Evolutionary conservation across 805 yeast genomes (phyloP).

Genomic region (Sugiyamaella boreocaroliniensis): DNA sequence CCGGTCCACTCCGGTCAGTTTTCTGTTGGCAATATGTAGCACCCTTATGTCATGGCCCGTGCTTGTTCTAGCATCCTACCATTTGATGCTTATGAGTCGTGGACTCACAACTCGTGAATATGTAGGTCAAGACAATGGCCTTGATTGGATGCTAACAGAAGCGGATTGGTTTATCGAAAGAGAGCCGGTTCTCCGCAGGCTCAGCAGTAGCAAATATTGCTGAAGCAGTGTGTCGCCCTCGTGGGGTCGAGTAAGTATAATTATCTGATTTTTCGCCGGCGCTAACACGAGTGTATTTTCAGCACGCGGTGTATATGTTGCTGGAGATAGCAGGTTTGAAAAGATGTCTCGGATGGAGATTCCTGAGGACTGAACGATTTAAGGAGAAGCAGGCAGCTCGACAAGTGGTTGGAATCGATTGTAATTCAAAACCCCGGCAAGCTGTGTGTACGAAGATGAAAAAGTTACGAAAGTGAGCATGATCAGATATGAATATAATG

Average conservation of each 20-base stretch:
- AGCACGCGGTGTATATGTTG: conserved; percentile 27
- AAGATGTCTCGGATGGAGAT: conserved; percentile 10
- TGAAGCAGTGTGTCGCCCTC: conserved; percentile 6
- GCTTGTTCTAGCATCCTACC: conserved; percentile 44
- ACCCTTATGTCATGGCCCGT: conserved; percentile 50
- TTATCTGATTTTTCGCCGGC: neutral
- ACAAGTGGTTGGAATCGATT: no score
- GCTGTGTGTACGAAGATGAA: no score
- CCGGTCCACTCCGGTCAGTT: conserved; percentile 34
- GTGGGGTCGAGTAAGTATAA: conserved; percentile 5
- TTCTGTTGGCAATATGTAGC: conserved; percentile 49
- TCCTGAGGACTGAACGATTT: neutral
- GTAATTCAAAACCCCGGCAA: no score
- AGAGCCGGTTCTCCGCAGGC: conserved; percentile 1
- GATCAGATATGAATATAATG: no score
- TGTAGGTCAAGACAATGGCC: conserved; percentile 31
- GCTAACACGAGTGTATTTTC: conserved; percentile 1
- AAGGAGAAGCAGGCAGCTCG: neutral
- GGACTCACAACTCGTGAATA: conserved; percentile 72
- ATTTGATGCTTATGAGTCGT: conserved; percentile 46
- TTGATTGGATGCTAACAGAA: conserved; percentile 11
- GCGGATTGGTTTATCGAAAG: conserved; percentile 2
- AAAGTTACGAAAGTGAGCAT: no score
- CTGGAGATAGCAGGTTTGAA: conserved; percentile 38
- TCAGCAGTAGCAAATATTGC: conserved; percentile 20